phyloP scores from a whole-genome alignment of 768 basidiomycete species.

The Leccinum broughii region DNA sequence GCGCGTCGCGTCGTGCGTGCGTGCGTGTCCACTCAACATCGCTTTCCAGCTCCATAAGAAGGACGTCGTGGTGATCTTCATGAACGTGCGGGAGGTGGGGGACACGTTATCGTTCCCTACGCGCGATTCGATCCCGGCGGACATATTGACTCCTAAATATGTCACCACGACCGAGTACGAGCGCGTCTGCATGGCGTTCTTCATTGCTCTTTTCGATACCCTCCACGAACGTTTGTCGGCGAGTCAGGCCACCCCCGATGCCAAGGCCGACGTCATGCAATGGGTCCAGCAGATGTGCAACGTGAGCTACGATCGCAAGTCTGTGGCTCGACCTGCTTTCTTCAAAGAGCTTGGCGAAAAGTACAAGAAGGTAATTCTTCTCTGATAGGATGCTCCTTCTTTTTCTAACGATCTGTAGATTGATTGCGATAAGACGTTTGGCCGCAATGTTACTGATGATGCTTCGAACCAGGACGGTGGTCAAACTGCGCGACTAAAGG shows the following conservation, averaged over 20 bases:
- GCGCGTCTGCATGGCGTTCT: neutral
- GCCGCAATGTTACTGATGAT: neutral
- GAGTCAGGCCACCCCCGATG: neutral
- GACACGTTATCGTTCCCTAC: neutral
- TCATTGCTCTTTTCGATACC: conserved; percentile 12
- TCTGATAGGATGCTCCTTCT: neutral
- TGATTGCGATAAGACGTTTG: neutral
- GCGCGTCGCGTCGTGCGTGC: too few species aligned
- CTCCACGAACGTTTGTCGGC: conserved; percentile 1
- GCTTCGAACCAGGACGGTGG: neutral
- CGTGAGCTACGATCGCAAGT: neutral
- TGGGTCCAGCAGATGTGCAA: conserved; percentile 3
- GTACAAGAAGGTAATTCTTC: neutral
- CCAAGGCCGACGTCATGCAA: neutral
- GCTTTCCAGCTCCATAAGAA: neutral
- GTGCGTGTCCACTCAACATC: neutral
- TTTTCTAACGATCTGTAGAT: neutral
- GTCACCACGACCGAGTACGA: neutral
- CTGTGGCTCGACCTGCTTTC: neutral
- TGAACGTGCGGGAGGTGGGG: neutral
- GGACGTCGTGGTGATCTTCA: neutral
- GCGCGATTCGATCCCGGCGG: neutral
- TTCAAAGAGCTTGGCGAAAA: neutral
- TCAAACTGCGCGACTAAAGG: neutral
- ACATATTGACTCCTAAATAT: neutral